Conservation (phyloP, 345 rosid species). For the Combretum micranthum region DNA sequence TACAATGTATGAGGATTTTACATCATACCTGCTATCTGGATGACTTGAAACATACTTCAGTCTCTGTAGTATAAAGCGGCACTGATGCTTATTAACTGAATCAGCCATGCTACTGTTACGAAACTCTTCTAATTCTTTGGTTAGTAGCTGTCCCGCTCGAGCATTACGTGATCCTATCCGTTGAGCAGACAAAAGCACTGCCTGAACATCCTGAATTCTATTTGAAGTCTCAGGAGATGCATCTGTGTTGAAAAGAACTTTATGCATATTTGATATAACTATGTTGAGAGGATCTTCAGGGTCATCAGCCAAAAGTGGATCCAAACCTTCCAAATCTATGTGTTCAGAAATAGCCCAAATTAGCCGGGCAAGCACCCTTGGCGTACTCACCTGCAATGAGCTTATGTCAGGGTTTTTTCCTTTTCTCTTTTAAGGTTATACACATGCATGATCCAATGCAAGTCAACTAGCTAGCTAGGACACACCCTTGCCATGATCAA, state of each 20-base stretch:
- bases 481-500: too few relatives aligned
- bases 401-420: background rate
- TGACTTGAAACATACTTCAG: conserved; percentile 64
- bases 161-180: conserved; percentile 80
- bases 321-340: conserved; percentile 89
- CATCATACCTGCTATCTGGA: conserved; percentile 64
- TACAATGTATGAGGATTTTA: background rate
- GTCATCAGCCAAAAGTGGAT: conserved; percentile 98
- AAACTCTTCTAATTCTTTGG: conserved; percentile 93
- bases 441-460: background rate
- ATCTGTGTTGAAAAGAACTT: conserved; percentile 80
- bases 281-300: conserved; percentile 92
- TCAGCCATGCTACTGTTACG: conserved; percentile 70
- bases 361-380: conserved; percentile 70
- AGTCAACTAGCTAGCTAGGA: too few relatives aligned
- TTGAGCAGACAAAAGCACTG: conserved; percentile 82
- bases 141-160: conserved; percentile 74
- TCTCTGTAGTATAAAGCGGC: conserved; percentile 87
- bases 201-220: conserved; percentile 93
- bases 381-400: conserved; percentile 62
- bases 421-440: background rate
- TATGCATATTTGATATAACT: conserved; percentile 69
- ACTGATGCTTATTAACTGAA: conserved; percentile 92
- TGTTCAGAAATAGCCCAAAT: conserved; percentile 93
- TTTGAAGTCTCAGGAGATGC: conserved; percentile 70